Base-by-base conservation (phyloP, 129 eudicot species). In the Escallonia herrerae region DNA sequence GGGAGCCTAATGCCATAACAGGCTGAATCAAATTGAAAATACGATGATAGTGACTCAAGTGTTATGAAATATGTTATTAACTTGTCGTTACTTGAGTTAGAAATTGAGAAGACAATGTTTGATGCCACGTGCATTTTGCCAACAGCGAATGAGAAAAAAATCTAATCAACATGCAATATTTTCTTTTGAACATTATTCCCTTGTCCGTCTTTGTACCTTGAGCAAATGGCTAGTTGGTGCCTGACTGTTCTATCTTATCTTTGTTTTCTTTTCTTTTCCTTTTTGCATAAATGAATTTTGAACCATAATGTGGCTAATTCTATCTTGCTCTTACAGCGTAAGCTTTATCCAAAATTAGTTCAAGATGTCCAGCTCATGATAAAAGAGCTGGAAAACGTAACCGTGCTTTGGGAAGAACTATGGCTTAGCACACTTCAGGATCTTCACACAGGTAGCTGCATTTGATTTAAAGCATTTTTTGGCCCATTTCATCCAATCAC, bases 371-470 rank as follows among this genome's bases (percentile, higher is more conserved):
- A 89, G 69, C 90, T 94, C 72, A 86, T 94, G 90, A 94, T 89
- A 62, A 78, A 84, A 80, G 97, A 89, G 77, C 89, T 94, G 67
- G 96, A 83, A 86, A 89, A 89, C 72, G 95, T 94, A 55, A 94
- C 99, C 40, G 81, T 94, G 73, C 97, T 94, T 65, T 94, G 99
- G 99, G 99, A 94, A 66, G 99, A 94, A 73, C 76, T 94, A 63
- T 94, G 99, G 99, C 97, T 94, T 53, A 87, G 95, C 80, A 94
- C 99, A 45, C 94, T 94, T 58, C 99, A 94, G 78, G 99, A 94
- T 80, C 99, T 94, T 82, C 99, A 89, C 77, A 82, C 87, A 86
- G 99, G 99, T 94, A 78, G 43, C 68, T 50, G 63, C 41, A 42
- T 4, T 49, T 65, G 56, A 42, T 45, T 38, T 2, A n/a, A 53